A percentile compares a stretch with the other conserved stretches of the same genome.
Conservation (phyloP, 148 eudicot genomes). For the Rhododendron kiyosumense region DNA sequence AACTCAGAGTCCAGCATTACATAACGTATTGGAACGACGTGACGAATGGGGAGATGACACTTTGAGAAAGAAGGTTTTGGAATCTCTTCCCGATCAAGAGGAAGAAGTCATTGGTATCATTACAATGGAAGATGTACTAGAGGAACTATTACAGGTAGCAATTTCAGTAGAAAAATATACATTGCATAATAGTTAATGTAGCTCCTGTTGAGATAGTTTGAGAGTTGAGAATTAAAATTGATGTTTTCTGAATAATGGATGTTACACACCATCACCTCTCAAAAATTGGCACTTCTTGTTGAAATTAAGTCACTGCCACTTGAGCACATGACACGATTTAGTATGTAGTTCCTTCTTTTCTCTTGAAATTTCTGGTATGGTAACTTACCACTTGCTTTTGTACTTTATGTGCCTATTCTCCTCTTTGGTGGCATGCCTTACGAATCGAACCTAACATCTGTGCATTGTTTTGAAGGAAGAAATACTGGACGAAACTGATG, state of each 20-base stretch:
- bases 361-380: background rate
- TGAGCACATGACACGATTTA: background rate
- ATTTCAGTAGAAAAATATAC: background rate
- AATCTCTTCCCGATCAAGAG: constrained; percentile 22
- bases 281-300: background rate
- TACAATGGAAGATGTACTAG: constrained; percentile 89
- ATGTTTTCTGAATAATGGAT: background rate
- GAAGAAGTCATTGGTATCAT: constrained; percentile 75
- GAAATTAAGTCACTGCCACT: background rate
- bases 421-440: background rate
- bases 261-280: background rate
- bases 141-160: constrained; percentile 66
- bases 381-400: background rate
- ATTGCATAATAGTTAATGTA: background rate
- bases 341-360: background rate
- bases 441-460: background rate
- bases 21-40: constrained; percentile 18
- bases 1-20: constrained; percentile 23
- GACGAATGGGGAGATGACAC: constrained; percentile 12
- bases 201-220: background rate
- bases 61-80: constrained; percentile 22
- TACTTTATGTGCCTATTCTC: background rate
- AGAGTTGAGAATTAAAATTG: background rate
- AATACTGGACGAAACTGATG: constrained; percentile 75
- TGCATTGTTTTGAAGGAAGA: constrained; percentile 41